Evolutionary conservation across 495 filamentous ascomycete genomes (phyloP).

Genomic region (Neurospora sublineolata): DNA sequence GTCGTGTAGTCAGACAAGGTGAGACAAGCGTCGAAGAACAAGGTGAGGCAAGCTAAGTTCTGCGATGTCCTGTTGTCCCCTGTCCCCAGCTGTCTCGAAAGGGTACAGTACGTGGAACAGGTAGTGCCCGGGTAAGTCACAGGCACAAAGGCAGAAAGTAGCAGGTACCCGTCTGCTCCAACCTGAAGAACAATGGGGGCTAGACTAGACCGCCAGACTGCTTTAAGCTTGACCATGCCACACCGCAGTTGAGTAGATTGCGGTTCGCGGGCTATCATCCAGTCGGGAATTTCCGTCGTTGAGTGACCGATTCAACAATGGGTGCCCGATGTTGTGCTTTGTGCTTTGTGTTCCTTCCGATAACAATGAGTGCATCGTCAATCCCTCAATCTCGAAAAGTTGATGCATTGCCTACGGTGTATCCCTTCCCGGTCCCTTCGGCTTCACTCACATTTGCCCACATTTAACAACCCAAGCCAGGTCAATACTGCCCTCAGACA

Average conservation of each 20-base stretch:
- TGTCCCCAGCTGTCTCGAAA: background rate
- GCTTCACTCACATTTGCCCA: too few species aligned
- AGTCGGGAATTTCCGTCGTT: background rate
- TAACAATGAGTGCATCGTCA: background rate
- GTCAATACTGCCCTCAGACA: background rate
- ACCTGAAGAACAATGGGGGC: background rate
- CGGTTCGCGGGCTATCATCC: background rate
- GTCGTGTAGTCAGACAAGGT: background rate
- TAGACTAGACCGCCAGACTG: background rate
- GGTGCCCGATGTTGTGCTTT: background rate
- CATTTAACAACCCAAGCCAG: too few species aligned
- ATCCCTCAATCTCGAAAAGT: background rate
- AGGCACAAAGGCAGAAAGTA: background rate
- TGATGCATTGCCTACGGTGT: too few species aligned
- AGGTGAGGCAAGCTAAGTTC: background rate
- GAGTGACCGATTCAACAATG: background rate
- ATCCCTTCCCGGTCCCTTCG: too few species aligned
- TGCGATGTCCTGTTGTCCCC: background rate
- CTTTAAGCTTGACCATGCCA: background rate
- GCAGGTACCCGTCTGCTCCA: background rate
- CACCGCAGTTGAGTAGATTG: background rate
- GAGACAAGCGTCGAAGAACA: background rate
- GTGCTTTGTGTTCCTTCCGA: background rate
- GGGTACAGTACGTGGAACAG: too few species aligned
- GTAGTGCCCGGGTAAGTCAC: too few species aligned